A percentile compares a stretch with the other conserved stretches of the same genome.
Conservation (phyloP, 2,329 filamentous ascomycete genomes). For the Coniochaeta prunicola region DNA sequence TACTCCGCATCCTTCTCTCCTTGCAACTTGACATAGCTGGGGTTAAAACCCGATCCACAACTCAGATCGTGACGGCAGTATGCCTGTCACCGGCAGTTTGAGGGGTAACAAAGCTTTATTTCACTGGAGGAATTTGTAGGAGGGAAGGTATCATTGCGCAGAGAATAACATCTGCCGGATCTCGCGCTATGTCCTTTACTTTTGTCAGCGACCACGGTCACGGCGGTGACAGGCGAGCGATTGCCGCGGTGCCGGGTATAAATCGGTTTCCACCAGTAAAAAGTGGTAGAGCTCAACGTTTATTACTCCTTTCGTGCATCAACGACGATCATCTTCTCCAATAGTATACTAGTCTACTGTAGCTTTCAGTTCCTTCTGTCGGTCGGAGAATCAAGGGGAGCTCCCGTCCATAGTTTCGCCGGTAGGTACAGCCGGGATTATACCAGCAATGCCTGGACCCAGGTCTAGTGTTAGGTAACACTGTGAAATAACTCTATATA, state of each 20-base stretch:
- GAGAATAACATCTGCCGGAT: background rate
- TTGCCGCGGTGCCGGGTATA: background rate
- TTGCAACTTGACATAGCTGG: too few relatives aligned
- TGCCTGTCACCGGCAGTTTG: too few relatives aligned
- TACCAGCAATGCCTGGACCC: background rate
- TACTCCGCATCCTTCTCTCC: too few relatives aligned
- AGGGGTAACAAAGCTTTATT: too few relatives aligned
- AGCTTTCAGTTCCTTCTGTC: background rate
- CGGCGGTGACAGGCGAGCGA: background rate
- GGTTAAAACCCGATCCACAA: too few relatives aligned
- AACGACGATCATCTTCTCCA: background rate
- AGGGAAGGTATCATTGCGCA: too few relatives aligned
- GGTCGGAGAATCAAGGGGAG: background rate
- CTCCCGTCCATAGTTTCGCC: background rate
- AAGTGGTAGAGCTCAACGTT: background rate
- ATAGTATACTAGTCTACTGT: background rate
- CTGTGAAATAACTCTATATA: background rate
- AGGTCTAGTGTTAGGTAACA: background rate
- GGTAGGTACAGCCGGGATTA: background rate
- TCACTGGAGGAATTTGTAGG: too few relatives aligned
- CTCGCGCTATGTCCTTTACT: background rate
- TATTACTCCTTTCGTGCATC: background rate
- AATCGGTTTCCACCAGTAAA: background rate
- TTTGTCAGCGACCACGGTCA: background rate
- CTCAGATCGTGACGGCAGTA: too few relatives aligned